Evolutionary conservation across 2,329 filamentous ascomycete species (phyloP).

Genomic region (Raffaelea ambrosiae): DNA sequence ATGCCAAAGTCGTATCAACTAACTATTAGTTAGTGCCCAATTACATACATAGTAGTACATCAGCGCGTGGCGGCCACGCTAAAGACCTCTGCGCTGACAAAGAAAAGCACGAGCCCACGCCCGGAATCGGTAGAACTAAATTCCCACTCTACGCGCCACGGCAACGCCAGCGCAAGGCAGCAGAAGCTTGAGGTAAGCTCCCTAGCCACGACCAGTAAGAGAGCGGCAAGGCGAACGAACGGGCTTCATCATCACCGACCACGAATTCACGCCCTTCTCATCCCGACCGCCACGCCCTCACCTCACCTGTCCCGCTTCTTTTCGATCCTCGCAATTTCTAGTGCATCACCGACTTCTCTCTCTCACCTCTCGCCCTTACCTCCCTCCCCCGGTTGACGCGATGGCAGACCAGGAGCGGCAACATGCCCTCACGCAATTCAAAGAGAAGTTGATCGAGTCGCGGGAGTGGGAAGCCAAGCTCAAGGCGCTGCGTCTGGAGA

Average conservation of each 20-base stretch:
- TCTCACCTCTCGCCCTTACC: neutral
- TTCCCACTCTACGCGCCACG: constrained; percentile 3
- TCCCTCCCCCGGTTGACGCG: neutral
- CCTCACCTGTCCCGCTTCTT: neutral
- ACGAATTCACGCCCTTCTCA: no score
- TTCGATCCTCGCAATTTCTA: no score
- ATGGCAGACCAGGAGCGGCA: constrained; percentile 49
- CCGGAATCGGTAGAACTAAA: no score
- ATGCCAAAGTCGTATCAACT: no score
- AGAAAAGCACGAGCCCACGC: no score
- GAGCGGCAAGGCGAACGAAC: neutral
- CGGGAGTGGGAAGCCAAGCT: constrained; percentile 98
- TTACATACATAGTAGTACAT: no score
- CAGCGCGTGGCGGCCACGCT: no score
- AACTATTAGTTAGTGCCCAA: no score
- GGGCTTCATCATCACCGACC: neutral
- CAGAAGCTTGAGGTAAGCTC: constrained; percentile 29
- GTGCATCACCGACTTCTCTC: neutral
- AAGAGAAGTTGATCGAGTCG: constrained; percentile 79
- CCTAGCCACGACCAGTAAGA: neutral
- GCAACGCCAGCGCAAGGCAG: constrained; percentile 20
- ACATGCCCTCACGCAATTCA: constrained; percentile 69
- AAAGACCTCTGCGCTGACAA: no score
- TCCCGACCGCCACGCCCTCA: neutral
- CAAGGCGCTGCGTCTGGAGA: constrained; percentile 86